Evolutionary conservation across 2,329 filamentous ascomycete genomes (phyloP).

Genomic region (Hypoxylon rubiginosum): DNA sequence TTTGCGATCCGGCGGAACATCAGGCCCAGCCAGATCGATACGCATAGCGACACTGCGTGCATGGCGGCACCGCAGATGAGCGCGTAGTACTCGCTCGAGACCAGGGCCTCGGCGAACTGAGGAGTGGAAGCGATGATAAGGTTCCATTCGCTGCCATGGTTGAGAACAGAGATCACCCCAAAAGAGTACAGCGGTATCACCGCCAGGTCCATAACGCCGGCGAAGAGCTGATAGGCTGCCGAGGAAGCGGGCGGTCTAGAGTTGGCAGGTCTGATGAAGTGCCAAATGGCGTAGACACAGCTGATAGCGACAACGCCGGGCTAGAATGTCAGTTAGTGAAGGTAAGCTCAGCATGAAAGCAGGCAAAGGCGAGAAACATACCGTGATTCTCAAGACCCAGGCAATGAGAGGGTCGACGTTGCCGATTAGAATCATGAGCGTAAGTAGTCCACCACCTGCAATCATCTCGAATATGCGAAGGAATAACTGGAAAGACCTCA

Average conservation of each 20-base stretch:
- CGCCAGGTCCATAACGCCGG: conserved; percentile 76
- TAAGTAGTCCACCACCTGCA: conserved; percentile 77
- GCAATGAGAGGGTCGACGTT: conserved; percentile 73
- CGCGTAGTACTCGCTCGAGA: conserved; percentile 76
- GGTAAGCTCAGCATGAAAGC: not conserved
- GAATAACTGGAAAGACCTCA: conserved; percentile 76
- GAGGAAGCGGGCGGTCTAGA: conserved; percentile 82
- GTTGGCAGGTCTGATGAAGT: conserved; percentile 78
- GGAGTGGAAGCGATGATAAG: conserved; percentile 72
- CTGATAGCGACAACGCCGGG: conserved; percentile 81
- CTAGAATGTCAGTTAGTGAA: conserved; percentile 60
- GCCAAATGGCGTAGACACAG: conserved; percentile 83
- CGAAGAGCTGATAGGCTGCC: conserved; percentile 90
- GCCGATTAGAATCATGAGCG: conserved; percentile 82
- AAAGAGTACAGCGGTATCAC: conserved; percentile 70
- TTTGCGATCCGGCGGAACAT: conserved; percentile 85
- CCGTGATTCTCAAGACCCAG: conserved; percentile 83
- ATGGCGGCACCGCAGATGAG: conserved; percentile 74
- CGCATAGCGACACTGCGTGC: conserved; percentile 76
- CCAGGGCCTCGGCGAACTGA: conserved; percentile 69
- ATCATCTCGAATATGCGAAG: conserved; percentile 77
- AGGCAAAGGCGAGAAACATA: conserved; percentile 60
- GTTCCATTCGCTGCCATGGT: conserved; percentile 69
- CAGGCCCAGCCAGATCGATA: conserved; percentile 81
- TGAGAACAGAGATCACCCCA: conserved; percentile 62